These are phyloP conservation scores for Smallanthus sonchifolius DNA, from an alignment of 129 eudicot genomes.

Conservation along the genomic window DNA sequence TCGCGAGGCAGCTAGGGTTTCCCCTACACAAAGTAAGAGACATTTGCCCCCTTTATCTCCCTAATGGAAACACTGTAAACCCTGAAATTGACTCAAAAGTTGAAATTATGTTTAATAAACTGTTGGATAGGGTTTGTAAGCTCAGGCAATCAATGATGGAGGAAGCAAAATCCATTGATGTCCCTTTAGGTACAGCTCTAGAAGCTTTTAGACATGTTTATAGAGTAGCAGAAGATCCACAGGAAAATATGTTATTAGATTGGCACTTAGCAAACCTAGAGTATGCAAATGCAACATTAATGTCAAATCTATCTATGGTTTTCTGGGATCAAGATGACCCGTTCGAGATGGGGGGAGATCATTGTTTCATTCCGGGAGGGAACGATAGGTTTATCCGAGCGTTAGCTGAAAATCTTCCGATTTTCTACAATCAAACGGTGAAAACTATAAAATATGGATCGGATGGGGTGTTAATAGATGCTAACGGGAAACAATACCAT, in stretches of 20 bases:
- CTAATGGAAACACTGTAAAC: constrained; percentile 78
- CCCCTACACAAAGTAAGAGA: constrained; percentile 97
- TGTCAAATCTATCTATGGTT: constrained; percentile 93
- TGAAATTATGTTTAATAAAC: constrained; percentile 70
- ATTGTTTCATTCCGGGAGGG: constrained; percentile 96
- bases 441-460: constrained; percentile 59
- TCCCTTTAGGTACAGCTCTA: constrained; percentile 75
- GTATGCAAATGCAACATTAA: constrained; percentile 83
- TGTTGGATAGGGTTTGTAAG: constrained; percentile 95
- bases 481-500: constrained; percentile 64
- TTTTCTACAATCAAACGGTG: constrained; percentile 56
- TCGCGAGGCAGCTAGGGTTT: constrained; percentile 79
- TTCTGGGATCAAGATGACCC: constrained; percentile 99
- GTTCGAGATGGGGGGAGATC: constrained; percentile 98
- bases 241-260: constrained; percentile 86
- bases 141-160: constrained; percentile 95
- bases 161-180: constrained; percentile 76
- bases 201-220: constrained; percentile 83
- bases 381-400: constrained; percentile 86
- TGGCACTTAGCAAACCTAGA: constrained; percentile 98
- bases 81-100: constrained; percentile 80
- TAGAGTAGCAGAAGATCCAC: constrained; percentile 75
- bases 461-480: constrained; percentile 70
- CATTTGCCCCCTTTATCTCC: constrained; percentile 84
- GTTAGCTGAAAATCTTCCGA: constrained; percentile 79